Conservation (phyloP, 139 green algal genomes). For the Closterium sp. region DNA sequence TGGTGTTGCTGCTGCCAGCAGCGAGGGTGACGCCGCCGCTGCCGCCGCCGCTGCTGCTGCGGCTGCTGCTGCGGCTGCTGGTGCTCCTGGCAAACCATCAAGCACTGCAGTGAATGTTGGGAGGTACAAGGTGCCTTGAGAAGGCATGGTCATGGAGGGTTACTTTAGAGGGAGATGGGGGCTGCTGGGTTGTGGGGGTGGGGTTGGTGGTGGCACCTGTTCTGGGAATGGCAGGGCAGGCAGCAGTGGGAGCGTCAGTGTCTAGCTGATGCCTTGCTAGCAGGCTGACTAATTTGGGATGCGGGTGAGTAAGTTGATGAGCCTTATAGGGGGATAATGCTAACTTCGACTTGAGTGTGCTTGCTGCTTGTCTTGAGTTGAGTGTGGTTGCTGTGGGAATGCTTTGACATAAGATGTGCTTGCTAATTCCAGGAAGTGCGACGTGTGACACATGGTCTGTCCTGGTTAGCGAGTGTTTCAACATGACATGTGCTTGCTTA, state of each 20-base stretch:
- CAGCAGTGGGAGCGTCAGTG: not conserved
- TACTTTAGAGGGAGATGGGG: too few species aligned
- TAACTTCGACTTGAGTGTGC: too few species aligned
- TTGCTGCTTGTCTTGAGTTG: too few species aligned
- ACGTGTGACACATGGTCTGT: too few species aligned
- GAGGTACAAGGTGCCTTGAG: not conserved
- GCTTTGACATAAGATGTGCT: too few species aligned
- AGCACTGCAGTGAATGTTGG: not conserved
- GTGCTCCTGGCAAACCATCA: not conserved
- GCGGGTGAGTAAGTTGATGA: too few species aligned
- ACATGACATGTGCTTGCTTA: too few species aligned
- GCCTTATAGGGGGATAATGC: too few species aligned
- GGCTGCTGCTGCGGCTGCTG: not conserved
- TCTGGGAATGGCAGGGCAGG: not conserved
- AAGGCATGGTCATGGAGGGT: too few species aligned
- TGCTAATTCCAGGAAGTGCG: too few species aligned
- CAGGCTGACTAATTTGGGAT: not conserved
- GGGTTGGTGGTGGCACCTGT: not conserved
- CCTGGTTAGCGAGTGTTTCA: too few species aligned
- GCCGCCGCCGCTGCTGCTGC: not conserved
- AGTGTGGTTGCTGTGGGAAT: too few species aligned
- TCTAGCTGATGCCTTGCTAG: not conserved
- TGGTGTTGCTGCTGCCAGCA: not conserved
- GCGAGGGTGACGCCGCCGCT: not conserved
- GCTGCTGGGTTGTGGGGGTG: not conserved